phyloP scores from a whole-genome alignment of 345 rosid species.

The Populus nigra region DNA sequence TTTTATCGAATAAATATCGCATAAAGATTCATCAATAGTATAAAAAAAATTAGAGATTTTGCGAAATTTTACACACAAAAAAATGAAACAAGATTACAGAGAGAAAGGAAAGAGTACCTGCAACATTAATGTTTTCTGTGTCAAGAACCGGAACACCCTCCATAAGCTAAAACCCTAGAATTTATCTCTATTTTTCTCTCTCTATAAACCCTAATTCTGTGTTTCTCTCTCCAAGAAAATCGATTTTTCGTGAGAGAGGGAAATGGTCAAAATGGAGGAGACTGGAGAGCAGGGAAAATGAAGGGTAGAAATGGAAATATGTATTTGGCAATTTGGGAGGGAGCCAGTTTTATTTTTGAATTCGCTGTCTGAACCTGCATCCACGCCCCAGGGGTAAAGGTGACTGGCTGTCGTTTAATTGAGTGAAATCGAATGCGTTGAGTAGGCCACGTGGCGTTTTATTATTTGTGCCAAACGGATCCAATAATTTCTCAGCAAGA shows the following conservation, averaged over 20 bases:
- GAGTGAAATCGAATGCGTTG: neutral
- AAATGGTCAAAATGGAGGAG: neutral
- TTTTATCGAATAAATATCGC: neutral
- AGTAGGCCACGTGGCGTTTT: neutral
- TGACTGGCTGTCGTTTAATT: neutral
- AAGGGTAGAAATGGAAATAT: neutral
- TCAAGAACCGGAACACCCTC: conserved; percentile 2
- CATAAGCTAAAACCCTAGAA: conserved; percentile 21
- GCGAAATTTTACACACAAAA: neutral
- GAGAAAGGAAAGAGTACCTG: conserved; percentile 7
- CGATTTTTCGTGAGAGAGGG: neutral
- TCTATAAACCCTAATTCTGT: neutral
- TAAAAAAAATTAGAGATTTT: neutral
- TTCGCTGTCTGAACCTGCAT: neutral
- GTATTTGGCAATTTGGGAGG: neutral
- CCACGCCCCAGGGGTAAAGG: neutral
- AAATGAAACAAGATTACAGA: neutral
- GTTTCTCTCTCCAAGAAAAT: neutral
- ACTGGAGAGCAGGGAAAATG: neutral
- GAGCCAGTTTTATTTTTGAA: neutral
- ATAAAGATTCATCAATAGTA: neutral
- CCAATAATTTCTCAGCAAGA: neutral
- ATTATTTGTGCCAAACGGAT: neutral
- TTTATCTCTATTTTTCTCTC: neutral
- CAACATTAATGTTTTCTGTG: neutral